Percentiles rank a stretch among this genome's conserved stretches.
Evolutionary conservation across 2,329 filamentous ascomycete genomes (phyloP).

Genomic region (Ceratocystis albifundus): DNA sequence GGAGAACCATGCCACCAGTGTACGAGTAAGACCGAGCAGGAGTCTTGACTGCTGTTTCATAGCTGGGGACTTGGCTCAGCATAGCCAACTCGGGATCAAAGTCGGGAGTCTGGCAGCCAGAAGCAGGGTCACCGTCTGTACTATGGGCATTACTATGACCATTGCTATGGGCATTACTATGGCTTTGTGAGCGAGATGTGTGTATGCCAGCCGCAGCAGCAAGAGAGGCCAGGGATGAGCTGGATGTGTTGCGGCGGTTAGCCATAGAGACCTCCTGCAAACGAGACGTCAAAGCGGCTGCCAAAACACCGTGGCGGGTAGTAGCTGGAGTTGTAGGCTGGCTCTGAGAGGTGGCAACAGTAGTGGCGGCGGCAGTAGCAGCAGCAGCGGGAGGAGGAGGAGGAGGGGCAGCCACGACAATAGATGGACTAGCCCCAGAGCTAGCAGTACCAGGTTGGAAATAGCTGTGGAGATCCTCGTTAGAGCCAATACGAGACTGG

Average conservation of each 20-base stretch:
- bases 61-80: conserved; percentile 64
- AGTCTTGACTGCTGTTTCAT: conserved; percentile 59
- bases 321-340: conserved; percentile 17
- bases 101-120: conserved; percentile 45
- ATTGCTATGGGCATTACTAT: conserved; percentile 8
- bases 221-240: conserved; percentile 35
- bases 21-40: conserved; percentile 45
- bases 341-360: conserved; percentile 2
- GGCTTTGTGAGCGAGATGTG: conserved; percentile 25
- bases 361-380: background rate
- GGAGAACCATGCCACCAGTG: conserved; percentile 42
- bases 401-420: conserved; percentile 17
- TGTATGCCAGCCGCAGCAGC: conserved; percentile 38
- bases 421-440: conserved; percentile 27
- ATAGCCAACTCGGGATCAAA: conserved; percentile 50
- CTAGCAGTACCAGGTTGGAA: conserved; percentile 34
- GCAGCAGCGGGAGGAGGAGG: background rate
- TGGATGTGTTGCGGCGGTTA: conserved; percentile 37
- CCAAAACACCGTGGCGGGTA: conserved; percentile 22
- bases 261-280: conserved; percentile 56
- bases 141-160: conserved; percentile 26
- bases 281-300: conserved; percentile 45
- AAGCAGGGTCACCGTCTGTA: conserved; percentile 39
- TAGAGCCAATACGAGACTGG: conserved; percentile 61
- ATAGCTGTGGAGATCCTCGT: conserved; percentile 58